Conservation (phyloP, 257 asterid species). For the Plectranthus barbatus region DNA sequence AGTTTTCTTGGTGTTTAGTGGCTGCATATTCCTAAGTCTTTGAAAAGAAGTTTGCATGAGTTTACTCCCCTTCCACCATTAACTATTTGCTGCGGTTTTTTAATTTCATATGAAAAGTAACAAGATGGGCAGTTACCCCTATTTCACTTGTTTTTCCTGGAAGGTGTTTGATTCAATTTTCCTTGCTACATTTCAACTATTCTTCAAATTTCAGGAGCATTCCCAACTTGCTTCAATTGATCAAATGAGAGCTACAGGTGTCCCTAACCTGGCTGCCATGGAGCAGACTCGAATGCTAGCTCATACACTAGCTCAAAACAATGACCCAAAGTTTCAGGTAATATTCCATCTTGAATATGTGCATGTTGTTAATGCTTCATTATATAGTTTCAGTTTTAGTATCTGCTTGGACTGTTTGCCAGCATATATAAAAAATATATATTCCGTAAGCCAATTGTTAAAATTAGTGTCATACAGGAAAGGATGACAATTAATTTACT, state of each 20-base stretch:
- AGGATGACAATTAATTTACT: background rate
- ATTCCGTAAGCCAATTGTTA: background rate
- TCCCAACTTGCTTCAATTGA: constrained; percentile 63
- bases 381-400: constrained; percentile 4
- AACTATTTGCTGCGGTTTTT: constrained; percentile 3
- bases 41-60: background rate
- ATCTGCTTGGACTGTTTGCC: background rate
- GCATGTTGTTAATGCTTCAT: constrained; percentile 8
- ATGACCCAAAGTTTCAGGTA: constrained; percentile 98
- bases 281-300: constrained; percentile 95
- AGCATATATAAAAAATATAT: background rate
- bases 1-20: background rate
- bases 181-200: constrained; percentile 1
- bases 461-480: background rate
- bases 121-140: background rate
- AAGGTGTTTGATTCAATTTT: background rate
- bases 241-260: constrained; percentile 58
- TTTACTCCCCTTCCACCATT: background rate
- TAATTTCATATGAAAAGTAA: background rate
- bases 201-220: constrained; percentile 58
- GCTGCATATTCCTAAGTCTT: constrained; percentile 6
- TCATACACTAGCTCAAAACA: constrained; percentile 84
- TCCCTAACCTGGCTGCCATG: constrained; percentile 64
- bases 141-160: constrained; percentile 1
- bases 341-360: constrained; percentile 4